Conservation (phyloP, 352 stramenopile species). For the Elongisporangium senticosum region DNA sequence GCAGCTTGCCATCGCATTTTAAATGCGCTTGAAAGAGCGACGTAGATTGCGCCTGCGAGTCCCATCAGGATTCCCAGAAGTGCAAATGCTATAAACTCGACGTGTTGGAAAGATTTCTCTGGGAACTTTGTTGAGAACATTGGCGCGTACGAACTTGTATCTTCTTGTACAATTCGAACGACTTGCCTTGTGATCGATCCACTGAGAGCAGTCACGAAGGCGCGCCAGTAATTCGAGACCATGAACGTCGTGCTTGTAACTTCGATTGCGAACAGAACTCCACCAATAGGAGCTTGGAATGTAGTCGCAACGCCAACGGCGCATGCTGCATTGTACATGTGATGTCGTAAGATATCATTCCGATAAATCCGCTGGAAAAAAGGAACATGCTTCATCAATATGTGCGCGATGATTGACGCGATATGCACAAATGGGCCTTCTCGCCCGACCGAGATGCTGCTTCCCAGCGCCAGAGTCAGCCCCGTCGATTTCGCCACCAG, state of each 20-base stretch:
- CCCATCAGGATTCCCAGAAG: conserved; percentile 45
- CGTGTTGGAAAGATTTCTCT: conserved; percentile 34
- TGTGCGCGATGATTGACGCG: conserved; percentile 78
- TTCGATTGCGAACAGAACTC: conserved; percentile 90
- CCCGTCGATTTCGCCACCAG: conserved; percentile 81
- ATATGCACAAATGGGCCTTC: conserved; percentile 97
- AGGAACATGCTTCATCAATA: conserved; percentile 67
- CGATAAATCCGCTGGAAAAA: conserved; percentile 68
- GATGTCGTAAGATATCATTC: conserved; percentile 56
- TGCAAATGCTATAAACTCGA: conserved; percentile 43
- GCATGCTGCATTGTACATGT: conserved; percentile 86
- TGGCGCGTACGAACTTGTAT: conserved; percentile 31
- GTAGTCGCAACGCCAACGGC: conserved; percentile 86
- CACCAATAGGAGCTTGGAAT: conserved; percentile 86
- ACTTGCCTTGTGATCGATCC: conserved; percentile 42
- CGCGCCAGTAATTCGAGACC: conserved; percentile 69
- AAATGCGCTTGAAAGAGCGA: conserved; percentile 29
- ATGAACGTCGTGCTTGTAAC: conserved; percentile 77
- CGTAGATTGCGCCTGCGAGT: conserved; percentile 40
- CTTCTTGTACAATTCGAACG: conserved; percentile 30
- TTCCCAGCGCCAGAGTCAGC: conserved; percentile 88
- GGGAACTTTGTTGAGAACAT: conserved; percentile 48
- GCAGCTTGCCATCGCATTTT: conserved; percentile 30
- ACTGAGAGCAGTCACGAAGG: conserved; percentile 56
- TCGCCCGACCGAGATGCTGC: conserved; percentile 92